Evolutionary conservation across 331 rosid genomes (phyloP).

Genomic region (Quercus tomentella): DNA sequence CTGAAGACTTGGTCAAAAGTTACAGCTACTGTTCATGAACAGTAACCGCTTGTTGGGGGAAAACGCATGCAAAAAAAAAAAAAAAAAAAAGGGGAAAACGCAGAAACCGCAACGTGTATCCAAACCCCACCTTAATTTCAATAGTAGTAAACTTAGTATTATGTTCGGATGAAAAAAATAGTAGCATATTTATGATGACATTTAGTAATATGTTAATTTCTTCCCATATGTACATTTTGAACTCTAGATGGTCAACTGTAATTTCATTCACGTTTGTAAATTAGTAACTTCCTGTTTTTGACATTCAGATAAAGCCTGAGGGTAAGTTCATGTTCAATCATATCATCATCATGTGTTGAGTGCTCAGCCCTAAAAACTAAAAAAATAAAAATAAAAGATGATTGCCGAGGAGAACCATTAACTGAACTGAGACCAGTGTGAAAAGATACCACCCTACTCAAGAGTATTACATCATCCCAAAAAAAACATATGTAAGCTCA

Average conservation of each 20-base stretch:
- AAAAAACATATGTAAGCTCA: slow-evolving; percentile 2
- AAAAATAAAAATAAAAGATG: background rate
- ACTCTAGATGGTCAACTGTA: background rate
- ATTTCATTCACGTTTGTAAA: slow-evolving; percentile 4
- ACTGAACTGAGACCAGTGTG: slow-evolving; percentile 4
- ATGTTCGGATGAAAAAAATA: no score
- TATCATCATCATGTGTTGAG: background rate
- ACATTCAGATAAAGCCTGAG: slow-evolving; percentile 11
- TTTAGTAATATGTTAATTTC: no score
- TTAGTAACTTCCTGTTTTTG: background rate
- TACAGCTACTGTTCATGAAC: no score
- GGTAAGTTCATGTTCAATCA: slow-evolving; percentile 20
- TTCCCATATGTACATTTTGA: no score
- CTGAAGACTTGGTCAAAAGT: no score
- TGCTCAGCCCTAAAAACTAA: background rate
- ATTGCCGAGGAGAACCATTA: slow-evolving; percentile 14
- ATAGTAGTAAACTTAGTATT: no score
- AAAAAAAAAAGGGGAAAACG: no score
- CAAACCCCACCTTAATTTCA: no score
- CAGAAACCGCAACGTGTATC: no score
- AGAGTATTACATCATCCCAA: slow-evolving; percentile 13
- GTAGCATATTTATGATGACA: no score
- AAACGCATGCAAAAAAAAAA: no score
- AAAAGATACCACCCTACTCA: slow-evolving; percentile 11
- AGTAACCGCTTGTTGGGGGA: no score